Conservation (phyloP, 148 eudicot genomes). For the Cornus florida region DNA sequence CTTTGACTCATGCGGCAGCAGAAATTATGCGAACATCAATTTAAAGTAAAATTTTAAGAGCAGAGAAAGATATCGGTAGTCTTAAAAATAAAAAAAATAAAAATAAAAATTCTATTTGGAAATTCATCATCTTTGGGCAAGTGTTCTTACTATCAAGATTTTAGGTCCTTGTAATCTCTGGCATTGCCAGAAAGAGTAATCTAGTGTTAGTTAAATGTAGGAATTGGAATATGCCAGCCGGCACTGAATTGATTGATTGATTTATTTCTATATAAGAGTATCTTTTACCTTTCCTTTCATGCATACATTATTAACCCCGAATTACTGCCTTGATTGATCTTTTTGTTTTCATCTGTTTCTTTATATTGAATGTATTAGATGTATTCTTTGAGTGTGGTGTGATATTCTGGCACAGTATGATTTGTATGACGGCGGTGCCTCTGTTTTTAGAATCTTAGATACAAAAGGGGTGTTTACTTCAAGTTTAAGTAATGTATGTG, state of each 20-base stretch:
- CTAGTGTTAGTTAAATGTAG: conserved; percentile 3
- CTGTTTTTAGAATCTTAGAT: background rate
- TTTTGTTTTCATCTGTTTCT: background rate
- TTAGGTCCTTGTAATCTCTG: conserved; percentile 3
- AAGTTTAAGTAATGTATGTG: background rate
- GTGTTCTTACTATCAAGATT: background rate
- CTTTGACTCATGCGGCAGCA: background rate
- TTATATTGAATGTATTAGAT: background rate
- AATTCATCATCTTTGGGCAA: background rate
- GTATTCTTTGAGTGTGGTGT: background rate
- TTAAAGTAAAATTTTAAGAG: background rate
- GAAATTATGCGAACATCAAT: background rate
- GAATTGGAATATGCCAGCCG: background rate
- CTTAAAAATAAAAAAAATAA: background rate
- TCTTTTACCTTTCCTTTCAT: background rate
- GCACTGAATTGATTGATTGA: background rate
- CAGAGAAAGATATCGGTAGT: background rate
- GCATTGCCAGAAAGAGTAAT: background rate
- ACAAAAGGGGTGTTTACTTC: background rate
- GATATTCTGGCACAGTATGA: background rate
- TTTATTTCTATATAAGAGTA: background rate
- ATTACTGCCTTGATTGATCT: background rate
- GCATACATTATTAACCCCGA: background rate
- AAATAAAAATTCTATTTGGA: background rate
- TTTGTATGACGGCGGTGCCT: background rate